phyloP scores from a whole-genome alignment of 2,329 filamentous ascomycete genomes.

The Aschersonia sp. region DNA sequence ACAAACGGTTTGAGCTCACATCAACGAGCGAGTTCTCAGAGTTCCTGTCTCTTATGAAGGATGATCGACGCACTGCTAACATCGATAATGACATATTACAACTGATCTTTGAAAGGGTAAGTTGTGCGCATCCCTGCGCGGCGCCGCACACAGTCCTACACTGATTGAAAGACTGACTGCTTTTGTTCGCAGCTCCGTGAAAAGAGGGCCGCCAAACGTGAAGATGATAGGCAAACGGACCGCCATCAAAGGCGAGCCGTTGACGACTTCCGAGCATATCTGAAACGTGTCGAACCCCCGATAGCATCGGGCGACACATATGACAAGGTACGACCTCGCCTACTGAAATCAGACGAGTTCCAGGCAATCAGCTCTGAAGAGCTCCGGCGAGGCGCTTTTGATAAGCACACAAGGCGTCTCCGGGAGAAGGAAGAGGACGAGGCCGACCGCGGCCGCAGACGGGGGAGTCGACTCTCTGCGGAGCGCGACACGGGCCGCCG shows the following conservation, averaged over 20 bases:
- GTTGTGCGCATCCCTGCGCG: conserved; percentile 8
- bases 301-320: conserved; percentile 68
- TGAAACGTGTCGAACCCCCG: conserved; percentile 84
- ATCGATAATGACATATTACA: conserved; percentile 67
- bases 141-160: background rate
- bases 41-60: conserved; percentile 68
- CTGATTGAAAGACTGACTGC: background rate
- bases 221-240: conserved; percentile 76
- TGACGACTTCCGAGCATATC: conserved; percentile 69
- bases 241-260: conserved; percentile 73
- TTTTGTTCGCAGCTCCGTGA: conserved; percentile 50
- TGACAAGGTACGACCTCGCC: conserved; percentile 69
- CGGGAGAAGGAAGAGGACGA: conserved; percentile 86
- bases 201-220: conserved; percentile 67
- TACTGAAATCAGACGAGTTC: conserved; percentile 75
- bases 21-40: conserved; percentile 78
- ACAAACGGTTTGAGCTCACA: conserved; percentile 83
- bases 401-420: conserved; percentile 82
- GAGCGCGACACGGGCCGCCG: conserved; percentile 45
- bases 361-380: conserved; percentile 73
- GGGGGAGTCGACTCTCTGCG: conserved; percentile 38
- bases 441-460: conserved; percentile 47
- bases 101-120: conserved; percentile 70
- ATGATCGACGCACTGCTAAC: conserved; percentile 77
- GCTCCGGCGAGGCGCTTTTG: conserved; percentile 68